phyloP scores from a whole-genome alignment of 768 basidiomycete genomes.

The Grammothele lineata region DNA sequence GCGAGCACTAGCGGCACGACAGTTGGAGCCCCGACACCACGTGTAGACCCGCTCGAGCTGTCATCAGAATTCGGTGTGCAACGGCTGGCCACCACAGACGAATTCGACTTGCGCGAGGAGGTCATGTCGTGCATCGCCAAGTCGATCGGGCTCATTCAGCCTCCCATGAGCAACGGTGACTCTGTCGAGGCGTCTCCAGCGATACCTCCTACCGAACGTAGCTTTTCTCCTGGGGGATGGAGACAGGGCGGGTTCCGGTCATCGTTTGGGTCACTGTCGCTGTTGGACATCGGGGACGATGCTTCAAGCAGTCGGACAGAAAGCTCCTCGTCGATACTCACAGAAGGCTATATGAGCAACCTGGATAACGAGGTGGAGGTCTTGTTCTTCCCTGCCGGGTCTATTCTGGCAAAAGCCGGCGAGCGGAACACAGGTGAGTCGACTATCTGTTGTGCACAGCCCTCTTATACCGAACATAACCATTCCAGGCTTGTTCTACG shows the following conservation, averaged over 20 bases:
- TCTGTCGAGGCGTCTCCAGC: slow-evolving; percentile 67
- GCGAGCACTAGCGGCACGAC: slow-evolving; percentile 8
- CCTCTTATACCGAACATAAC: not conserved
- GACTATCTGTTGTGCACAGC: not conserved
- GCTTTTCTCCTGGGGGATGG: slow-evolving; percentile 21
- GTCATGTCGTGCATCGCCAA: slow-evolving; percentile 98
- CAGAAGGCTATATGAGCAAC: slow-evolving; percentile 65
- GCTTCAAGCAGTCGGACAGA: slow-evolving; percentile 59
- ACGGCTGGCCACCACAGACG: slow-evolving; percentile 45
- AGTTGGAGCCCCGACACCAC: slow-evolving; percentile 10
- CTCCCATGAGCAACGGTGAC: slow-evolving; percentile 66
- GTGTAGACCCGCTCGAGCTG: slow-evolving; percentile 13
- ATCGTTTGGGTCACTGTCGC: slow-evolving; percentile 70
- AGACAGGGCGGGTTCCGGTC: slow-evolving; percentile 44
- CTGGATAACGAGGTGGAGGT: slow-evolving; percentile 97
- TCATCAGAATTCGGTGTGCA: slow-evolving; percentile 4
- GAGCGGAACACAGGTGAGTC: slow-evolving; percentile 76
- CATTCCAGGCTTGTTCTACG: slow-evolving; percentile 77
- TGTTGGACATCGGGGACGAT: slow-evolving; percentile 71
- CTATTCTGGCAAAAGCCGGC: slow-evolving; percentile 81
- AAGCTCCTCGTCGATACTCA: slow-evolving; percentile 46
- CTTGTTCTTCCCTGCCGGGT: slow-evolving; percentile 85
- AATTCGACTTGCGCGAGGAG: slow-evolving; percentile 93
- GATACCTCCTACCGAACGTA: slow-evolving; percentile 43
- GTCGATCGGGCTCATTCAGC: slow-evolving; percentile 91